These are phyloP conservation scores for Microcos paniculata DNA, from an alignment of 345 rosid genomes.

Conservation along the genomic window DNA sequence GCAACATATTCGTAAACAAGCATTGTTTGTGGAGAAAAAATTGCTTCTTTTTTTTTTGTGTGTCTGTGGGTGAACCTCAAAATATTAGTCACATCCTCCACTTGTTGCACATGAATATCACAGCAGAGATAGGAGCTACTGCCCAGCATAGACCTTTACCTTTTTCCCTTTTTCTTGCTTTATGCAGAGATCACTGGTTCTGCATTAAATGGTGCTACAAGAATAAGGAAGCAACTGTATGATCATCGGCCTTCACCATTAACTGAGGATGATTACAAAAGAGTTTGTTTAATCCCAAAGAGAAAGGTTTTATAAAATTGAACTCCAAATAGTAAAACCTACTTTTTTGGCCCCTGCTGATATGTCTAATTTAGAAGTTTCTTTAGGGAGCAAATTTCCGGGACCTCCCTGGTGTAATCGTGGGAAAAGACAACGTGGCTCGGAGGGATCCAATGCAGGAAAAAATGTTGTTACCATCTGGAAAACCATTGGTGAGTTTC, in stretches of 20 bases:
- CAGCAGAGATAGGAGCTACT: background rate
- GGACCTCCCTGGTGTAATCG: slow-evolving; percentile 83
- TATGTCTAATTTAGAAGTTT: slow-evolving; percentile 19
- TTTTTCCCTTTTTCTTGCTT: slow-evolving; percentile 7
- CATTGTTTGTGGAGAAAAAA: background rate
- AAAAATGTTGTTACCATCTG: slow-evolving; percentile 65
- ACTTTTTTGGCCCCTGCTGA: slow-evolving; percentile 1
- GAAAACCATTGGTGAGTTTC: slow-evolving; percentile 71
- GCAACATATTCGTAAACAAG: background rate
- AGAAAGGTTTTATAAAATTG: slow-evolving; percentile 52
- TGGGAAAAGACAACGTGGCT: slow-evolving; percentile 65
- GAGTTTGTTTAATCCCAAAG: slow-evolving; percentile 87
- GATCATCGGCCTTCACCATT: slow-evolving; percentile 67
- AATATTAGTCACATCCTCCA: background rate
- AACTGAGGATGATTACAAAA: slow-evolving; percentile 55
- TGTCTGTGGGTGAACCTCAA: background rate
- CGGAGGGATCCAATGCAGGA: slow-evolving; percentile 54
- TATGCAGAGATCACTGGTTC: slow-evolving; percentile 66
- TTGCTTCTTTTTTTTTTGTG: background rate
- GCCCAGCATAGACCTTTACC: background rate
- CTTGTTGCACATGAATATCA: background rate
- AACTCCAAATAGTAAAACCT: background rate
- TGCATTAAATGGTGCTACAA: slow-evolving; percentile 24
- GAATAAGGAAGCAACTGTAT: slow-evolving; percentile 37
- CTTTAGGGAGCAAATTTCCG: slow-evolving; percentile 89